Evolutionary conservation across 768 basidiomycete genomes (phyloP).

Genomic region (Amylocystis lapponica): DNA sequence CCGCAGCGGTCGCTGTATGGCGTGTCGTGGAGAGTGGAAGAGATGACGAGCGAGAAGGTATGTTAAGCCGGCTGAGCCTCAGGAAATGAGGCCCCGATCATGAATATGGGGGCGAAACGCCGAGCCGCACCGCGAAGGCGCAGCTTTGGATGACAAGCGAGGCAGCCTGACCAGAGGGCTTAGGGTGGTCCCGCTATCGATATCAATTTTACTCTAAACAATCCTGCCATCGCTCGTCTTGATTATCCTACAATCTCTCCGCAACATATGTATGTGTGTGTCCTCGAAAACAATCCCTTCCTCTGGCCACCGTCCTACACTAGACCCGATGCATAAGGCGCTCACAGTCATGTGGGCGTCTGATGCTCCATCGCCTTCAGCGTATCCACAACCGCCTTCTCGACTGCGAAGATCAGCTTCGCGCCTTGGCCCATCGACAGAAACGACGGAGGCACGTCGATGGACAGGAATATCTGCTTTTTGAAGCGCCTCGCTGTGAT

Average conservation of each 20-base stretch:
- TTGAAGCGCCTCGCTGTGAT: slow-evolving; percentile 55
- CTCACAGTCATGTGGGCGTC: too few species aligned
- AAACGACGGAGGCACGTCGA: slow-evolving; percentile 45
- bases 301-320: too few species aligned
- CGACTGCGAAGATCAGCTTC: slow-evolving; percentile 47
- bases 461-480: slow-evolving; percentile 67
- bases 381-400: slow-evolving; percentile 51
- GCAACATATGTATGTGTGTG: neutral
- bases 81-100: slow-evolving; percentile 12
- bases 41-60: slow-evolving; percentile 12
- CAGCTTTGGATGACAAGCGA: neutral
- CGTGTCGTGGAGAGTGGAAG: slow-evolving; percentile 8
- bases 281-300: too few species aligned
- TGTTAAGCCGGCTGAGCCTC: slow-evolving; percentile 11
- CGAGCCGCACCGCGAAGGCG: slow-evolving; percentile 2
- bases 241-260: neutral
- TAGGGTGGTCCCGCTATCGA: slow-evolving; percentile 4
- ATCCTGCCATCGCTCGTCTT: neutral
- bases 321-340: too few species aligned
- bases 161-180: too few species aligned
- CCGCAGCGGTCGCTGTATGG: neutral
- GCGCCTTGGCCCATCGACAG: slow-evolving; percentile 43
- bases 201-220: neutral
- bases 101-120: slow-evolving; percentile 5
- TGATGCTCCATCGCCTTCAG: slow-evolving; percentile 27